Evolutionary conservation across 2,329 filamentous ascomycete species (phyloP).

Genomic region (Pyrenophora graminea): DNA sequence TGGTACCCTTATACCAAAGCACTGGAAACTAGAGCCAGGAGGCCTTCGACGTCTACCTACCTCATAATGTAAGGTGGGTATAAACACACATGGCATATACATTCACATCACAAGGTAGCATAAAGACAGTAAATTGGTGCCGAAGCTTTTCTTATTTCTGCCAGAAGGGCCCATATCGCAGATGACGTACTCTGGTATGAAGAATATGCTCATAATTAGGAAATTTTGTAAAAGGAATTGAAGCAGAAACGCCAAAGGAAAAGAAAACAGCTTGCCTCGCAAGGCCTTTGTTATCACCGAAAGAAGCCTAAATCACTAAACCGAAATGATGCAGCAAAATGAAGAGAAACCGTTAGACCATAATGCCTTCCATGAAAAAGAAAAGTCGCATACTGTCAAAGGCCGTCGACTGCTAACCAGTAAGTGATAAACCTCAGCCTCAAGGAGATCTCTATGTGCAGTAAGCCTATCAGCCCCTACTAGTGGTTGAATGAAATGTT

Average conservation of each 20-base stretch:
- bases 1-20: background rate
- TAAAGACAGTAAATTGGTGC: constrained; percentile 6
- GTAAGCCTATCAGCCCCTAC: background rate
- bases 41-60: background rate
- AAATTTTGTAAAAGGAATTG: constrained; percentile 4
- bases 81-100: background rate
- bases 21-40: background rate
- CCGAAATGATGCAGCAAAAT: constrained; percentile 1
- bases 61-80: background rate
- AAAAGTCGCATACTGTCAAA: background rate
- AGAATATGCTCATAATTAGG: constrained; percentile 1
- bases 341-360: background rate
- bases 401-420: background rate
- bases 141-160: constrained; percentile 20
- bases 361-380: constrained; percentile 1
- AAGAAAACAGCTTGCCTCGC: background rate
- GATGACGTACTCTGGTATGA: constrained; percentile 6
- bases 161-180: constrained; percentile 12
- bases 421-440: background rate
- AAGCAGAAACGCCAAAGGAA: constrained; percentile 5
- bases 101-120: background rate
- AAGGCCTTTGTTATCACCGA: too few species aligned
- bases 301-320: background rate
- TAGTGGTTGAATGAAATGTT: constrained; percentile 28
- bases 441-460: background rate